Conservation (phyloP, 805 yeast genomes). For the Metschnikowia lochheadii region DNA sequence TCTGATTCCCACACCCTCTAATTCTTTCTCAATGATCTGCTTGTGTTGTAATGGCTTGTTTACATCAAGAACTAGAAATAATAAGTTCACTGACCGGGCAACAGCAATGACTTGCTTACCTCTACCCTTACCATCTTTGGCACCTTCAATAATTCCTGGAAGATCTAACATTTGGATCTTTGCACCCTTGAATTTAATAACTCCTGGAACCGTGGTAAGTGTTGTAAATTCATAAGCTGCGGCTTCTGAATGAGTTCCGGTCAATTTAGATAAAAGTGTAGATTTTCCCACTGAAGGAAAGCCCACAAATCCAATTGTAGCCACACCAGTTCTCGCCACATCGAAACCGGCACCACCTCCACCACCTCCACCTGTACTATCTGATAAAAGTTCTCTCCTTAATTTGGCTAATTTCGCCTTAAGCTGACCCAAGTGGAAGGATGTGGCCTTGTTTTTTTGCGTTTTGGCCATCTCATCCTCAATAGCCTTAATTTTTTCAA, state of each 20-base stretch:
- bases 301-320: constrained; percentile 96
- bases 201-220: constrained; percentile 95
- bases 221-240: constrained; percentile 98
- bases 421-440: constrained; percentile 94
- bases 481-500: constrained; percentile 71
- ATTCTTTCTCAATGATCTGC: constrained; percentile 86
- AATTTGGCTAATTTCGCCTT: constrained; percentile 95
- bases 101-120: constrained; percentile 98
- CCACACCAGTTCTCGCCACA: constrained; percentile 98
- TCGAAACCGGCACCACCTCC: constrained; percentile 94
- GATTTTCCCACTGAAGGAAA: constrained; percentile 95
- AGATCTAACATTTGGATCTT: constrained; percentile 93
- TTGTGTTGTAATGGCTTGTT: constrained; percentile 95
- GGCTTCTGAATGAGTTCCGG: constrained; percentile 97
- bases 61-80: constrained; percentile 92
- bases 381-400: constrained; percentile 78
- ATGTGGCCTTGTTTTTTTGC: constrained; percentile 96
- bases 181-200: constrained; percentile 93
- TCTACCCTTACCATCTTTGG: constrained; percentile 88
- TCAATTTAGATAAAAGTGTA: constrained; percentile 78
- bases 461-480: constrained; percentile 98
- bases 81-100: constrained; percentile 93
- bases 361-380: constrained; percentile 70
- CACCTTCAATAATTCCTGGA: constrained; percentile 89
- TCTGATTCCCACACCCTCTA: constrained; percentile 97